These are phyloP conservation scores for Malassezia sp. DNA, from an alignment of 1,284 basidiomycete genomes.

Conservation along the genomic window DNA sequence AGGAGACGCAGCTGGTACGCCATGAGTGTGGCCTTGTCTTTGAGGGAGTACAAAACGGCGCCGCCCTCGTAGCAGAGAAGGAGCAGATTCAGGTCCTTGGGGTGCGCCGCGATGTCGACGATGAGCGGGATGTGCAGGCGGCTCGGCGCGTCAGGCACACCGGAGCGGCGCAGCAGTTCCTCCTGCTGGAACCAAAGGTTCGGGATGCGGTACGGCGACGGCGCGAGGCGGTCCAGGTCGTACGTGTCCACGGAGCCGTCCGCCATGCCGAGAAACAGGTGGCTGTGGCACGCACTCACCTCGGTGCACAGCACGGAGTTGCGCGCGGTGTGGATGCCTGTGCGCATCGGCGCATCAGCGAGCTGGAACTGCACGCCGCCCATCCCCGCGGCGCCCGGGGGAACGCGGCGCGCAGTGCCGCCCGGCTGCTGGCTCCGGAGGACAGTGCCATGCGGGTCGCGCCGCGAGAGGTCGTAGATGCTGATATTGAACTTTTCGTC, in stretches of 20 bases:
- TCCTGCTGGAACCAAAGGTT: slow-evolving; percentile 64
- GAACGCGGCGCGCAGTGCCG: slow-evolving; percentile 50
- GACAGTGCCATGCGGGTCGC: slow-evolving; percentile 31
- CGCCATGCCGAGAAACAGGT: slow-evolving; percentile 54
- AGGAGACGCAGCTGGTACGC: slow-evolving; percentile 35
- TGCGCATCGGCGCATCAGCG: slow-evolving; percentile 27
- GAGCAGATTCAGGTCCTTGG: slow-evolving; percentile 65
- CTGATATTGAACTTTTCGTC: slow-evolving; percentile 60
- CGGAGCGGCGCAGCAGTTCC: slow-evolving; percentile 54
- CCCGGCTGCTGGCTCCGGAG: slow-evolving; percentile 3
- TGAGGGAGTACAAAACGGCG: slow-evolving; percentile 38
- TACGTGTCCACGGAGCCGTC: slow-evolving; percentile 49
- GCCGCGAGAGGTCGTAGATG: slow-evolving; percentile 60
- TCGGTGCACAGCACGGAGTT: slow-evolving; percentile 52
- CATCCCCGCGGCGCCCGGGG: slow-evolving; percentile 13
- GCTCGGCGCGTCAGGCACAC: slow-evolving; percentile 51
- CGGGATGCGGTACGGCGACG: slow-evolving; percentile 43
- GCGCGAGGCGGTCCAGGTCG: slow-evolving; percentile 45
- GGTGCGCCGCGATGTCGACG: slow-evolving; percentile 53
- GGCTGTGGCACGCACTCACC: slow-evolving; percentile 63
- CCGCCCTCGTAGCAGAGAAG: slow-evolving; percentile 70
- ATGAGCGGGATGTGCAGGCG: slow-evolving; percentile 47
- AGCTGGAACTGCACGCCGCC: neutral
- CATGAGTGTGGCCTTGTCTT: slow-evolving; percentile 25
- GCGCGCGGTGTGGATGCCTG: slow-evolving; percentile 28